phyloP scores from a whole-genome alignment of 768 basidiomycete genomes.

The Guyanaporus albipodus region DNA sequence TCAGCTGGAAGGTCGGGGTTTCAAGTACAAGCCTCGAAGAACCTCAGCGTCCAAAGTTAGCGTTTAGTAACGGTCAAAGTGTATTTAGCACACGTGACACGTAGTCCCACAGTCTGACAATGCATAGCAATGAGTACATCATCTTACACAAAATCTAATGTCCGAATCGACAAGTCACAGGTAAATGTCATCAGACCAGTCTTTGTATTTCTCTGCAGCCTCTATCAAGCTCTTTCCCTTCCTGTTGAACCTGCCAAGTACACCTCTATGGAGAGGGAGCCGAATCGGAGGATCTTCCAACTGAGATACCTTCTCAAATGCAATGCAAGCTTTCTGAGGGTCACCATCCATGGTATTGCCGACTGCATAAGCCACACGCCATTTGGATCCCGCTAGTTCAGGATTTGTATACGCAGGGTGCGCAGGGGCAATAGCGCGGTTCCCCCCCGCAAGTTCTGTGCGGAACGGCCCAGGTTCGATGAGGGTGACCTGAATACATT shows the following conservation, averaged over 20 bases:
- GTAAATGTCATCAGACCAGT: constrained; percentile 25
- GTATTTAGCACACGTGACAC: constrained; percentile 1
- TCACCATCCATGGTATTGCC: constrained; percentile 5
- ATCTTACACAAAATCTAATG: no score
- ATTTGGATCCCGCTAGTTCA: constrained; percentile 6
- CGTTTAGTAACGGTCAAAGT: no score
- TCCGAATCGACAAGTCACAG: constrained; percentile 3
- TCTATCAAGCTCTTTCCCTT: constrained; percentile 17
- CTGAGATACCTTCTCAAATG: constrained; percentile 16
- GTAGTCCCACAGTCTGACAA: no score
- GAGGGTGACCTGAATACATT: constrained; percentile 17
- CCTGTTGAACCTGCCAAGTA: not conserved
- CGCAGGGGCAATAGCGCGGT: not conserved
- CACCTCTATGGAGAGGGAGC: constrained; percentile 14
- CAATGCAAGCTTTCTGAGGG: constrained; percentile 18
- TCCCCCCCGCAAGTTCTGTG: not conserved
- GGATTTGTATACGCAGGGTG: constrained; percentile 19
- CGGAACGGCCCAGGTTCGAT: constrained; percentile 21
- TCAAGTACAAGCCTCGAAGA: not conserved
- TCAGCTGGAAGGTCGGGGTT: not conserved
- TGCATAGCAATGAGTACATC: no score
- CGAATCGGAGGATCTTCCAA: constrained; percentile 23
- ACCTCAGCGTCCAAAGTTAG: not conserved
- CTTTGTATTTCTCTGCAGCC: constrained; percentile 15
- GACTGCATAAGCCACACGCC: not conserved